A percentile compares a stretch with the other conserved stretches of the same genome.
Evolutionary conservation across 1,139 yeast genomes (phyloP).

Genomic region (Hansenula lynferdii): DNA sequence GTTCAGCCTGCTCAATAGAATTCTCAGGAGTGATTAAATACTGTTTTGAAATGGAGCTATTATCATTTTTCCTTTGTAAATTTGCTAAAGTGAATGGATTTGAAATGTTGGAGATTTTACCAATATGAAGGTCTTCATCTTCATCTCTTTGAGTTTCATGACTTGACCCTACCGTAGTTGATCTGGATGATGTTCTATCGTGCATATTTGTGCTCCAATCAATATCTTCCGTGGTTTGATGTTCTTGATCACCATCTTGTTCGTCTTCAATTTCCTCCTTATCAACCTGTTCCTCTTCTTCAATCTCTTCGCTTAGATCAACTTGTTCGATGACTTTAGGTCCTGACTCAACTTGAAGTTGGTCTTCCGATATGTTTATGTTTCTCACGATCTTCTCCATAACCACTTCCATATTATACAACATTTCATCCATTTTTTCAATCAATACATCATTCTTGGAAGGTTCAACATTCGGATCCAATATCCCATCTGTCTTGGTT

Average conservation of each 20-base stretch:
- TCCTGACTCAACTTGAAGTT: neutral
- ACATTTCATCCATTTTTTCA: conserved; percentile 6
- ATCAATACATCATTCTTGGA: conserved; percentile 37
- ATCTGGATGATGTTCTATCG: conserved; percentile 20
- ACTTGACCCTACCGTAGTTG: conserved; percentile 11
- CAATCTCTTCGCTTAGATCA: neutral
- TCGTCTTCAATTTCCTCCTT: neutral
- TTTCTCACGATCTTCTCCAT: too few species aligned
- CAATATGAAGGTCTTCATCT: conserved; percentile 22
- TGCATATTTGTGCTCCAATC: conserved; percentile 12
- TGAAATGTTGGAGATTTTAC: conserved; percentile 21
- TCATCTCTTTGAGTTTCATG: too few species aligned
- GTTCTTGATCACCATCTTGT: too few species aligned
- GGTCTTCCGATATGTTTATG: neutral
- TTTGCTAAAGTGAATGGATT: conserved; percentile 27
- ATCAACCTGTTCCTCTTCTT: neutral
- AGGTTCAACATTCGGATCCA: conserved; percentile 42
- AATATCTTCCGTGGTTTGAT: too few species aligned
- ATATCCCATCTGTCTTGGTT: conserved; percentile 8
- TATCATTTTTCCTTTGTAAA: conserved; percentile 4
- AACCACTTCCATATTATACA: too few species aligned
- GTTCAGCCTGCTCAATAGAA: neutral
- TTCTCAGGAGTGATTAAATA: neutral
- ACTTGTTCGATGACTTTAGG: too few species aligned
- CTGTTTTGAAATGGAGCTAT: too few species aligned